phyloP scores from a whole-genome alignment of 306 rosid species.

The Abrus pulchellus region DNA sequence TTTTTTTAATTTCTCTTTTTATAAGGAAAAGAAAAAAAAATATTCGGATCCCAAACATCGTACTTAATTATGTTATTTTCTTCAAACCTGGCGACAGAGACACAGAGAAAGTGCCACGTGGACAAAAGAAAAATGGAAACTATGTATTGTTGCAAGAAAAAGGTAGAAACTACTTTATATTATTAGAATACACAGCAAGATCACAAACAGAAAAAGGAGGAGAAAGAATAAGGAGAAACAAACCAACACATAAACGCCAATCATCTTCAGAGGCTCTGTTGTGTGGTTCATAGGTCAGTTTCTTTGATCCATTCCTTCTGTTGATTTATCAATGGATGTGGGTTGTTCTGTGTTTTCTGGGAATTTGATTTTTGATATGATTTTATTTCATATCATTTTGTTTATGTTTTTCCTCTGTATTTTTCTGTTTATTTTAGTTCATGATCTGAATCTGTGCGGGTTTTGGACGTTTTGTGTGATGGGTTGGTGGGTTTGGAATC shows the following conservation, averaged over 20 bases:
- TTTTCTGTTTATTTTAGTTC: not conserved
- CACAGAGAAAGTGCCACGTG: constrained; percentile 44
- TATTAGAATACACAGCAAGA: constrained; percentile 46
- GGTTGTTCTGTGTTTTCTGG: constrained; percentile 5
- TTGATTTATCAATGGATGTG: constrained; percentile 13
- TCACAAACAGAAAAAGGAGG: constrained; percentile 14
- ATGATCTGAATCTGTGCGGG: constrained; percentile 34
- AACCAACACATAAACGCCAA: constrained; percentile 30
- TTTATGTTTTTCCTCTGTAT: too few species aligned
- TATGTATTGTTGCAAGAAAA: constrained; percentile 21
- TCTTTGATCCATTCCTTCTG: constrained; percentile 37
- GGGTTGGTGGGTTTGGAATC: constrained; percentile 36
- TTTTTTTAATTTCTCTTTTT: not conserved
- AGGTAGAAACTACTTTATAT: constrained; percentile 46
- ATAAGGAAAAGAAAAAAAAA: not conserved
- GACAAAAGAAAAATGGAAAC: not conserved
- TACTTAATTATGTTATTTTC: not conserved
- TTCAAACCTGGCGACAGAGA: not conserved
- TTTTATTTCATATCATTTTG: not conserved
- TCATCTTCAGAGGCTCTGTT: constrained; percentile 43
- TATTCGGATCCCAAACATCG: constrained; percentile 6
- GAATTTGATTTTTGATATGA: not conserved
- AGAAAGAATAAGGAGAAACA: constrained; percentile 39
- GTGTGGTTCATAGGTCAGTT: constrained; percentile 48
- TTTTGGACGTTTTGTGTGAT: constrained; percentile 31